Base-by-base conservation (phyloP, 1,139 yeast genomes). In the Lodderomyces parapsilosis region DNA sequence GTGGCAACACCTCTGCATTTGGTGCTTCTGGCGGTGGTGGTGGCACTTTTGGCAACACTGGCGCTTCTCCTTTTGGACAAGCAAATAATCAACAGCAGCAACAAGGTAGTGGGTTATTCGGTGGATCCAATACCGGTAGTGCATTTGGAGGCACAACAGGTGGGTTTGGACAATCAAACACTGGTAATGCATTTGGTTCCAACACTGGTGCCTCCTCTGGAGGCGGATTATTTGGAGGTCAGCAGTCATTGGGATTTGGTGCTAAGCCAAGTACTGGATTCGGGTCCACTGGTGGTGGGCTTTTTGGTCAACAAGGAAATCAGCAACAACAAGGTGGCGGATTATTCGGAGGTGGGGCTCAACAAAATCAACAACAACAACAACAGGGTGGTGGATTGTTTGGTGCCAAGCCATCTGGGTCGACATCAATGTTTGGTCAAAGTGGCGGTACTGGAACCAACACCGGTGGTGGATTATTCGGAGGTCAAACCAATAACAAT, bases 401-500 rank as follows among this genome's bases (percentile, higher is more conserved):
- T 53, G 72, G 73, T 9, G 44, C 48, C 37, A 49, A 49, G 36
- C 52, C 51, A 19, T 49, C 57, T 17, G 56, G 45, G 9, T 36
- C 45, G 7, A 42, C 39, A 14, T 28, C 31, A 24, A 22, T 58
- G 32, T 59, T 60, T 51, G 65, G 58, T 8, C 33, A 30, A 30
- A 3, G n/a, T 15, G 38, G 38, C 6, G 20, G 14, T 38, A 38
- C 27, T 10, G 28, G 35, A 27, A 24, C 28, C 32, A 7, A 17
- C 6, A 15, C 41, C 14, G 40, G 52, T 7, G 58, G 68, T 17
- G 66, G 72, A 2, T 49, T 58, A 25, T 59, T 60, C 50, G 65
- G 59, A 25, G 19, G 25, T 24, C 22, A 44, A 36, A 49, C 33
- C n/a, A 30, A 30, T 19, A 30, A 49, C 15, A 36, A 20, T 22